Percentiles rank a stretch among this genome's conserved stretches.
Evolutionary conservation across 805 yeast species (phyloP).

Genomic region (Zygosaccharomyces siamensis): DNA sequence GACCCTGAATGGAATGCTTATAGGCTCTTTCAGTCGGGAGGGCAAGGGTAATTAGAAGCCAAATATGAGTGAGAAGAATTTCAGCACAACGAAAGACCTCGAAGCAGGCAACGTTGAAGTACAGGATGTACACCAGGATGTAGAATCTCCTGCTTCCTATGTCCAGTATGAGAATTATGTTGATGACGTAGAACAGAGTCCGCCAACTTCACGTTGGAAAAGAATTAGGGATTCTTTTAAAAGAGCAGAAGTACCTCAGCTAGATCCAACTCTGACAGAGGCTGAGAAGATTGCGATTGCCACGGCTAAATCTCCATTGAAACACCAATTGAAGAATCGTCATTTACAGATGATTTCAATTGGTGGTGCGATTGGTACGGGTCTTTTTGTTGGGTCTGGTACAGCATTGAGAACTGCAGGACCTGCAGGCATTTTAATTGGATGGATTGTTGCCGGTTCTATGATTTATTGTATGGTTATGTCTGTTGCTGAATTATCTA

Average conservation of each 20-base stretch:
- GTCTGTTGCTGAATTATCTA: constrained; percentile 57
- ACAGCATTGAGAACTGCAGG: constrained; percentile 58
- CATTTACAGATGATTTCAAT: constrained; percentile 62
- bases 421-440: constrained; percentile 57
- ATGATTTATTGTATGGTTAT: constrained; percentile 57
- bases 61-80: constrained; percentile 3
- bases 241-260: constrained; percentile 34
- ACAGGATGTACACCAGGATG: constrained; percentile 11
- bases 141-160: constrained; percentile 4
- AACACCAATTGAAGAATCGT: constrained; percentile 49
- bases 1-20: neutral
- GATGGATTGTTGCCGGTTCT: constrained; percentile 50
- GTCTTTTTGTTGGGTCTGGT: constrained; percentile 71
- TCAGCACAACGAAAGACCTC: constrained; percentile 4
- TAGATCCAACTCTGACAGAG: constrained; percentile 39
- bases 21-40: neutral
- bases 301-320: constrained; percentile 53
- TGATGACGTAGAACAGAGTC: neutral
- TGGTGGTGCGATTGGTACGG: constrained; percentile 73
- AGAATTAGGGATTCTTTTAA: constrained; percentile 48
- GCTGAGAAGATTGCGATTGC: constrained; percentile 44
- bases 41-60: neutral
- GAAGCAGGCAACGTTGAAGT: constrained; percentile 12
- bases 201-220: constrained; percentile 35
- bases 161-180: constrained; percentile 4